Evolutionary conservation across 2,329 filamentous ascomycete species (phyloP), one percentile per base, ranked within the genome.

Genomic region (Curvularia spicifera): DNA sequence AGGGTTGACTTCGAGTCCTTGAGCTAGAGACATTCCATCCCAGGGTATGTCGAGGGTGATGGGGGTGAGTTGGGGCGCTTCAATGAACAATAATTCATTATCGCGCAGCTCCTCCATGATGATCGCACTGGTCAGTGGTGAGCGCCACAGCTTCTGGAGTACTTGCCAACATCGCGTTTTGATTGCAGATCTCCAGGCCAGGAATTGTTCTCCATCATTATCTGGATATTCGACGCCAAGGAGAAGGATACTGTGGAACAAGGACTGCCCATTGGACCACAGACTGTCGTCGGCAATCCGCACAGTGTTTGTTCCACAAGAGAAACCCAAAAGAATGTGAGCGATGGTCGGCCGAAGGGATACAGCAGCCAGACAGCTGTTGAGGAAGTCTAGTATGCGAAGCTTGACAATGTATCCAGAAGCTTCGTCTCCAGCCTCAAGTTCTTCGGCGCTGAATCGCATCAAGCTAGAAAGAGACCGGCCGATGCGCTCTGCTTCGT

Each of bases 311-410:
- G 89, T 85, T 43, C 87, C 86, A 69, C 92, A 96, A 55, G 85
- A 85, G 75, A 99, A 97, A 0, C 95, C 95, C 5, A 99, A 86
- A 1, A 99, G 81, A 45, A 96, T 83, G 75, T 99, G 96, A 0
- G 94, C 95, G 65, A 99, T 89, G 1, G 90, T 96, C 4, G 95
- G 93, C 66, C 88, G 86, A 67, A 89, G 85, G 1, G 90, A 88
- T 26, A 89, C 89, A 33, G 89, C 87, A 53, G 85, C 84, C 2
- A 99, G 83, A 71, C 91, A 96, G 53, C 88, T 86, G 66, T 91
- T 90, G 37, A 99, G 80, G 69, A 99, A 94, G 63, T 94, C 89
- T 5, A 99, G 83, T 22, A 98, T 88, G 59, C 89, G 90, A 52
- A 91, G 82, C 76, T 97, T 96, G 72, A 93, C 91, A 57, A 89